Evolutionary conservation across 768 basidiomycete species (phyloP), one percentile per base, ranked within the genome.

Genomic region (Amanita pallidorosea): DNA sequence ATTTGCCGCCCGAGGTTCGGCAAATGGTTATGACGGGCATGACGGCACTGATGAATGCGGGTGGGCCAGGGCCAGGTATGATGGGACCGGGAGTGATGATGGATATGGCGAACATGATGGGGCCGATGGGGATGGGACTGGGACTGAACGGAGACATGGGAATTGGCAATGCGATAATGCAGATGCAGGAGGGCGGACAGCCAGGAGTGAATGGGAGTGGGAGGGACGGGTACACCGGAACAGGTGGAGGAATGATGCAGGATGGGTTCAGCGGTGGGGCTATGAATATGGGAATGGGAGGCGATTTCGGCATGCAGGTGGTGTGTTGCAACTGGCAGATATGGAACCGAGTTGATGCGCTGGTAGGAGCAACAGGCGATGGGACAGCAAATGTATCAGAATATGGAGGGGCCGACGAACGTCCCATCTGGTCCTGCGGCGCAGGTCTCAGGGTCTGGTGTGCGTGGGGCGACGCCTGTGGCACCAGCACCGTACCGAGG

Each of bases 1-100:
- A 79, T 31, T 75, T 93, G 35, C 89, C 88, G 7, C 80, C 83
- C 1, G 89, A 92, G 53, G 73, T 90, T 51, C 83, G 88, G 35
- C 81, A 83, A 53, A 90, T 90, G 85, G 85, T 90, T 48, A 86
- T 91, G 80, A 83, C 86, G 7, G 83, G 85, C 15, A 80, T 86
- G 54, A 80, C 79, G 18, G 77, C 83, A 7, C 81, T 88, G 77
- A 85, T 88, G 85, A 76, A 76, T 51, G 52, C 52, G 7, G 52
- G 45, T 17, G 52, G 45, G 17, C 45, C 52, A 15, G 45, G 45
- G 12, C 67, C 74, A 5, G 76, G 62, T 33, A 80, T 82, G 78
- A 77, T 82, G 79, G 74, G 66, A 36, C 73, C 75, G 23, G 80
- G 77, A 43, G 74, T 81, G 54, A 86, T 89, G 84, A 88, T 88